Conservation (phyloP, 2,329 filamentous ascomycete genomes). For the Pseudopyricularia cyperi region DNA sequence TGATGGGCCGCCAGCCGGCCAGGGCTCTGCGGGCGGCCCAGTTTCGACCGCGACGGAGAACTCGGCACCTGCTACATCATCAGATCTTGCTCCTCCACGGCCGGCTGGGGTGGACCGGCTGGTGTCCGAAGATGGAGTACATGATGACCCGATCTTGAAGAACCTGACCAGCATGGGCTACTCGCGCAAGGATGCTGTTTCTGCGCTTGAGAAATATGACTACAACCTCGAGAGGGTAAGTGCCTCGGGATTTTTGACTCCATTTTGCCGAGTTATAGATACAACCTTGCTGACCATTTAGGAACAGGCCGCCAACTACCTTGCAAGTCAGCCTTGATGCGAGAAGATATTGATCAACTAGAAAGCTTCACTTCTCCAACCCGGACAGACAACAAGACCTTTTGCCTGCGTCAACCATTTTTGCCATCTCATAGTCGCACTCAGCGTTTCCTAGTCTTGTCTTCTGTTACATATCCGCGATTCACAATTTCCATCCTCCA, state of each 20-base stretch:
- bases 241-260: slow-evolving; percentile 6
- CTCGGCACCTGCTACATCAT: slow-evolving; percentile 4
- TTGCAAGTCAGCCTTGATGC: slow-evolving; percentile 39
- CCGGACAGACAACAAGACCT: neutral
- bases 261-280: neutral
- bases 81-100: slow-evolving; percentile 5
- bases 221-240: slow-evolving; percentile 90
- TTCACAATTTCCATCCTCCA: neutral
- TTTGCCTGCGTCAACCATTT: neutral
- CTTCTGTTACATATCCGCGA: neutral
- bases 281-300: neutral
- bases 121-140: slow-evolving; percentile 59
- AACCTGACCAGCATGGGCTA: slow-evolving; percentile 87
- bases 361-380: no score
- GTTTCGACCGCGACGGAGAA: slow-evolving; percentile 12
- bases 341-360: neutral
- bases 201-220: slow-evolving; percentile 84
- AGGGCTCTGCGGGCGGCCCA: slow-evolving; percentile 11
- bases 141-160: slow-evolving; percentile 87
- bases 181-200: slow-evolving; percentile 55
- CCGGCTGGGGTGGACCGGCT: slow-evolving; percentile 41
- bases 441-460: neutral
- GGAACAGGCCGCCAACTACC: slow-evolving; percentile 37
- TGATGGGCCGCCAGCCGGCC: slow-evolving; percentile 35
- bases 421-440: neutral